These are phyloP conservation scores for Tuber melanosporum DNA, from an alignment of 495 filamentous ascomycete species.

Conservation along the genomic window DNA sequence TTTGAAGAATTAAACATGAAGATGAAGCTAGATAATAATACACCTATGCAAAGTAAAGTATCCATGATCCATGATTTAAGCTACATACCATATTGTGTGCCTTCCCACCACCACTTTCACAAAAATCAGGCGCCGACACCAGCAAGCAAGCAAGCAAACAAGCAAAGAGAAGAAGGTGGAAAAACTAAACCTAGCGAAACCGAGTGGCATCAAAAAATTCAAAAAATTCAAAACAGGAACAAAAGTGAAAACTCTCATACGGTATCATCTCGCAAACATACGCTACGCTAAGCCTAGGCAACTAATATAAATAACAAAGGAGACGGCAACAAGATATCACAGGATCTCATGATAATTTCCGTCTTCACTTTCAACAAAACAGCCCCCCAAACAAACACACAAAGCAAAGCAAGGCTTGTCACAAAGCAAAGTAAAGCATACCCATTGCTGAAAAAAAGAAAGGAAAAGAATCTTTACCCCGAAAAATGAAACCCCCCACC, in stretches of 20 bases:
- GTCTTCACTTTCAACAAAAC: background rate
- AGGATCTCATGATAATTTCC: background rate
- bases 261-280: background rate
- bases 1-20: background rate
- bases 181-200: background rate
- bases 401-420: background rate
- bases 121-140: background rate
- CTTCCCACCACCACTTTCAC: background rate
- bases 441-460: background rate
- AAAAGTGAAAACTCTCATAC: background rate
- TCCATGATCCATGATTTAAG: conserved; percentile 5
- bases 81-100: background rate
- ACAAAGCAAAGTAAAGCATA: background rate
- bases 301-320: background rate
- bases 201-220: background rate
- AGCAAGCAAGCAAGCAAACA: background rate
- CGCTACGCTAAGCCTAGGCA: background rate
- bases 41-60: background rate
- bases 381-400: background rate
- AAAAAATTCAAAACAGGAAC: background rate
- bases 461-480: background rate
- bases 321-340: background rate
- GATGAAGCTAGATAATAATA: background rate
- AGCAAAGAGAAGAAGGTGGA: background rate
- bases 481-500: background rate